Evolutionary conservation across 176 grass and related monocot genomes (phyloP), one percentile per base, ranked within the genome.

Genomic region (Puccinellia tenuiflora): DNA sequence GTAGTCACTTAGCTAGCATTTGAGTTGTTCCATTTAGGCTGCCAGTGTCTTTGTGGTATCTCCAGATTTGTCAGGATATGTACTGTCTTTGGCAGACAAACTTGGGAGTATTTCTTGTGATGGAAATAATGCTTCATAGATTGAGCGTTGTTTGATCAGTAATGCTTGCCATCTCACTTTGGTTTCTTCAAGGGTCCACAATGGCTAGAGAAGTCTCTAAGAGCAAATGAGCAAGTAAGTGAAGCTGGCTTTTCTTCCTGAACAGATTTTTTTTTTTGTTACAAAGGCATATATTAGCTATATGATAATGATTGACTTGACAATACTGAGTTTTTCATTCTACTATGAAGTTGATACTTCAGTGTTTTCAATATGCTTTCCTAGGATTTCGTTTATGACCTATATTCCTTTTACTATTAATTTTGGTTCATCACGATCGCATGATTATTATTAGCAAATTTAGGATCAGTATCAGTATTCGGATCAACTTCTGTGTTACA

Each of bases 141-240:
- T 24, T 38, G 24, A 79, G n/a, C 7, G 5, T 86, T 61, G 22
- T 68, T 76, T 68, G 81, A 88, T 72, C 29, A 4, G 68, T 57
- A 69, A 28, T 64, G 48, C 59, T 68, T 26, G n/a, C 76, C 20
- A 59, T 82, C 35, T 21, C 47, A 76, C 82, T 70, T 31, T 30
- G 17, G 76, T 77, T 76, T 76, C 47, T 75, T 75, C 75, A 48
- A 60, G 67, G 73, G 29, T 46, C 68, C 42, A 42, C 37, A 66
- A 69, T 86, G 57, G 50, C 4, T 11, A 45, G 18, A 86, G 31
- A 83, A 67, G 67, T 61, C 45, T 1, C 50, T 60, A 21, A 79
- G 48, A 68, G 40, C 22, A 47, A 72, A 15, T 15, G 25, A 83
- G 14, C 68, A 72, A 79, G 88, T 84, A 83, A 84, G 88, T 90